Evolutionary conservation across 2,329 filamentous ascomycete genomes (phyloP), one percentile per base, ranked within the genome.

Genomic region (Phaeoacremonium minimum): DNA sequence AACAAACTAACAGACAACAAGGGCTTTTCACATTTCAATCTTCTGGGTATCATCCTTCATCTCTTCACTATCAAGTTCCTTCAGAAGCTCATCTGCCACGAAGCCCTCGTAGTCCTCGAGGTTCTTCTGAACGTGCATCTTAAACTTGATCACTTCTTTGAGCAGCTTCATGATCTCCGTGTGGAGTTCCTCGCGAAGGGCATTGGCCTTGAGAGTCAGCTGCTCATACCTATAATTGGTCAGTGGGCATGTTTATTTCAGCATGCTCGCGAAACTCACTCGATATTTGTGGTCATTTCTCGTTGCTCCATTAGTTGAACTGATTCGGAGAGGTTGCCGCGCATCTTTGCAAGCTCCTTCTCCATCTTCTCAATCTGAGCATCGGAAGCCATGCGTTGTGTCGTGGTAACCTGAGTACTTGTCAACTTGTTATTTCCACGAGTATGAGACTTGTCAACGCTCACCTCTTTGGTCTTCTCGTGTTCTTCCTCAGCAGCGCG

Each of bases 351-450:
- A n/a, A 98, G 69, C 59, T 98, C 90, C 63, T 95, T 96, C 65
- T 98, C 93, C 84, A 96, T 94, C 69, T 93, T 93, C 63, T 98
- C 93, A 51, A 98, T 95, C 60, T 97, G 91, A 7, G 90, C 81
- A 57, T 97, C 93, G 3, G 83, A 87, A 7, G 83, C 84, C 57
- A 91, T 78, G 65, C 94, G 94, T 58, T 95, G 88, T 14, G 89
- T 87, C 31, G 77, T 86, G 7, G 86, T 91, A 41, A 76, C 65
- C 56, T 58, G 30, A n/a, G 28, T 20, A 5, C 12, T 14, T 13
- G 11, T 34, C 17, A 20, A 8, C 18, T 7, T 4, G n/a, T n/a
- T n/a, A n/a, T n/a, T n/a, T n/a, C n/a, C n/a, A n/a, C n/a, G n/a
- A n/a, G n/a, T n/a, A n/a, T n/a, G n/a, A n/a, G n/a, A n/a, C n/a